Conservation (phyloP, 345 rosid species). For the Cardamine occulta region DNA sequence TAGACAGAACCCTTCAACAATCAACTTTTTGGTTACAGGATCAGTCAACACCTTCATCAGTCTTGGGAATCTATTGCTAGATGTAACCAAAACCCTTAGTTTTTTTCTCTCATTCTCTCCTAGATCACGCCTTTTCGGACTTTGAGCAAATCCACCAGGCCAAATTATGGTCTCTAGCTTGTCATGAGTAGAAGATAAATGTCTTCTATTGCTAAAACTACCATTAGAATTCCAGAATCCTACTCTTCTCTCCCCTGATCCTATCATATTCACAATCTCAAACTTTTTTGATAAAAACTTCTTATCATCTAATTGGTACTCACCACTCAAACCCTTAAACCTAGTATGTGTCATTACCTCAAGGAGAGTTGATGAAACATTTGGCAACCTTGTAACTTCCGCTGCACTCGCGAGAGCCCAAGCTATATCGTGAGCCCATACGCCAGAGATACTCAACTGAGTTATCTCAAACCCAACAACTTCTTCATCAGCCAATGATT, state of each 20-base stretch:
- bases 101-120: slow-evolving; percentile 15
- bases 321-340: slow-evolving; percentile 46
- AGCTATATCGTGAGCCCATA: slow-evolving; percentile 47
- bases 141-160: slow-evolving; percentile 47
- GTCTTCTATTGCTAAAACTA: slow-evolving; percentile 34
- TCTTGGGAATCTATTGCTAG: slow-evolving; percentile 36
- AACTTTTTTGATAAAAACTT: slow-evolving; percentile 30
- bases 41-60: slow-evolving; percentile 26
- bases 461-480: background rate
- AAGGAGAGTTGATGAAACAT: slow-evolving; percentile 29
- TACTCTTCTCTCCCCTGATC: slow-evolving; percentile 37
- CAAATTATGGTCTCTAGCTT: slow-evolving; percentile 42
- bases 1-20: slow-evolving; percentile 29
- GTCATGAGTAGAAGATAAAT: slow-evolving; percentile 20
- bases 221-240: slow-evolving; percentile 43
- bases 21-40: slow-evolving; percentile 12
- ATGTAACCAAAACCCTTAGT: slow-evolving; percentile 47
- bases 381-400: slow-evolving; percentile 15
- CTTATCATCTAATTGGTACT: slow-evolving; percentile 32
- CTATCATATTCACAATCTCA: slow-evolving; percentile 49
- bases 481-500: background rate
- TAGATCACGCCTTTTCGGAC: slow-evolving; percentile 27
- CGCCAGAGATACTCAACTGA: slow-evolving; percentile 26
- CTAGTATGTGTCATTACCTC: slow-evolving; percentile 29
- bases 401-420: slow-evolving; percentile 42